Evolutionary conservation across 768 basidiomycete species (phyloP).

Genomic region (Thelephora ganbajun): DNA sequence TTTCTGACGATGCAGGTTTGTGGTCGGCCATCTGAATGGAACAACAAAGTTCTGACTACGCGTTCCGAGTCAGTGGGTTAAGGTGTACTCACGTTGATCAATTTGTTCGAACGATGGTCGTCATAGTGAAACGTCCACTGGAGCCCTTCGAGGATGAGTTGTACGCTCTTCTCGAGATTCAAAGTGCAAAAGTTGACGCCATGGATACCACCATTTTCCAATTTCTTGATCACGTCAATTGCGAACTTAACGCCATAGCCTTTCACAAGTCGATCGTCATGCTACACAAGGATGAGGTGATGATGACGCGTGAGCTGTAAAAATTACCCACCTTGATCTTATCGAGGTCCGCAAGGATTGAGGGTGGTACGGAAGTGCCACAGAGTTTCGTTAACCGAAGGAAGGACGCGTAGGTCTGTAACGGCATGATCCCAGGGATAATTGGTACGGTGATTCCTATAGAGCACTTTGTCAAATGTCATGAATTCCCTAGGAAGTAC

Average conservation of each 20-base stretch:
- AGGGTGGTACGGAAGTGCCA: conserved; percentile 58
- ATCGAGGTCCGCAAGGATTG: conserved; percentile 52
- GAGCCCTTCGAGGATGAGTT: conserved; percentile 67
- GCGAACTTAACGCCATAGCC: conserved; percentile 86
- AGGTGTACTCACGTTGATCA: conserved; percentile 41
- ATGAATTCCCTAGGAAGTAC: neutral
- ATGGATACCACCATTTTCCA: conserved; percentile 39
- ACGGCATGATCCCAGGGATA: conserved; percentile 94
- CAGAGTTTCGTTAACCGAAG: conserved; percentile 83
- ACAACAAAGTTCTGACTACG: conserved; percentile 11
- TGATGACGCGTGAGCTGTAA: neutral
- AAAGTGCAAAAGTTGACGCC: conserved; percentile 94
- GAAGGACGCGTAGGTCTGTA: conserved; percentile 93
- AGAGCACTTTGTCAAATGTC: neutral
- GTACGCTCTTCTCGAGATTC: conserved; percentile 93
- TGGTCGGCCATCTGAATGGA: neutral
- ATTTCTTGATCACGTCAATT: conserved; percentile 57
- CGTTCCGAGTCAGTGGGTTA: conserved; percentile 10
- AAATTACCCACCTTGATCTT: conserved; percentile 51
- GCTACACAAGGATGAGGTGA: conserved; percentile 28
- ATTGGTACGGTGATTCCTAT: conserved; percentile 82
- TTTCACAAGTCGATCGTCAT: conserved; percentile 89
- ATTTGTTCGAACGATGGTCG: conserved; percentile 36
- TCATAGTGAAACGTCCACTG: conserved; percentile 44
- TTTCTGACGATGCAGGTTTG: conserved; percentile 5